Base-by-base conservation (phyloP, 2,329 filamentous ascomycete genomes). In the Fusarium sp. region DNA sequence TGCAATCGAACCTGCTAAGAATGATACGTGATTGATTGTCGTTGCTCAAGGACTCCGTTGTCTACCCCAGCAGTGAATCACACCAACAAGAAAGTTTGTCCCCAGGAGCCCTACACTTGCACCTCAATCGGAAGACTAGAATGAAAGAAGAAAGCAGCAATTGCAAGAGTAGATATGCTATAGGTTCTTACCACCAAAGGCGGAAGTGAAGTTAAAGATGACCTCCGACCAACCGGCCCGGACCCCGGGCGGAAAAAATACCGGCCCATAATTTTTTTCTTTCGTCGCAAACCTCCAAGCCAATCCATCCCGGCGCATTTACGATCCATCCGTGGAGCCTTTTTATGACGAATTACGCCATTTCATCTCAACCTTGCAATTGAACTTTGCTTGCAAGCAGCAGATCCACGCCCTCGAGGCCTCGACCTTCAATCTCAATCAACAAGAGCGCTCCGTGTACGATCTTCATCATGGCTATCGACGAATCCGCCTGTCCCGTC, bases 401-500 rank as follows among this genome's bases (percentile, higher is more conserved):
- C 3, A 58, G 31, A 17, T n/a, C 6, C 7, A 10, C 28, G 8
- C 26, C 22, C 22, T n/a, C 14, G 22, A 26, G 22, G 15, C 5
- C 9, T 10, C 14, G 15, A 22, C n/a, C n/a, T n/a, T 14, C 34
- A 33, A 20, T 24, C 46, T 20, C 9, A n/a, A 7, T n/a, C 39
- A 4, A 22, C 3, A 4, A 17, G 17, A 38, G 5, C 28, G 28
- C n/a, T 26, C 22, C 39, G 11, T 10, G 6, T 24, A 44, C 50
- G 3, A 48, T 31, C 20, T 40, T 24, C 63, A 43, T 33, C 42
- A 80, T 79, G 78, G 67, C 75, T 39, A 76, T 74, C 58, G 71
- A 74, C 55, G 66, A 63, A 44, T 64, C 74, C 69, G 85, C 85
- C 60, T 98, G 96, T 76, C 96, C 96, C 7, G 94, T 98, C 75